phyloP scores from a whole-genome alignment of 805 yeast species.

The Hanseniaspora thailandica region DNA sequence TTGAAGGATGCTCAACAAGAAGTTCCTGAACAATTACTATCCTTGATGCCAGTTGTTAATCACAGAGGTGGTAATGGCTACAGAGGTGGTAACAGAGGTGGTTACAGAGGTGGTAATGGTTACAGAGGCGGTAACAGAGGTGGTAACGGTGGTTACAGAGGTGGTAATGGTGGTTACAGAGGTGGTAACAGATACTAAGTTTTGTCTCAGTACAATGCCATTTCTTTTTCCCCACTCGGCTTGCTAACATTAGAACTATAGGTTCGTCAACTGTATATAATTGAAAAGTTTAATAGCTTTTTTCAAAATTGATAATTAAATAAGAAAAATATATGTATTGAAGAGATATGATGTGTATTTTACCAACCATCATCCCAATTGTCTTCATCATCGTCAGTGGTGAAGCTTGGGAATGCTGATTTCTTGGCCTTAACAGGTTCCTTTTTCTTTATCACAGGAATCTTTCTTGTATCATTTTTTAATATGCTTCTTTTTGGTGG shows the following conservation, averaged over 20 bases:
- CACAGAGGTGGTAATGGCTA: conserved; percentile 43
- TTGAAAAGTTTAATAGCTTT: no score
- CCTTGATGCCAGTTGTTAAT: conserved; percentile 61
- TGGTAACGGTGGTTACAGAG: conserved; percentile 31
- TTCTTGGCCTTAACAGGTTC: conserved; percentile 3
- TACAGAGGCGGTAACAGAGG: conserved; percentile 30
- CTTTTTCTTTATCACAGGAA: conserved; percentile 16
- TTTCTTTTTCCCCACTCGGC: neutral
- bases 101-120: conserved; percentile 34
- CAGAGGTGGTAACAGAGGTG: conserved; percentile 36
- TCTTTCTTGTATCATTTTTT: conserved; percentile 1
- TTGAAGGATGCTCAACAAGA: conserved; percentile 91
- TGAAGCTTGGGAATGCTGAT: conserved; percentile 9
- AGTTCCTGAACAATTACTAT: conserved; percentile 67
- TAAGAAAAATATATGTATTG: neutral
- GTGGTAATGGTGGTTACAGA: conserved; percentile 31
- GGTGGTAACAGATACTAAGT: conserved; percentile 23
- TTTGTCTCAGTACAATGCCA: neutral
- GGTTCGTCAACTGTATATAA: neutral
- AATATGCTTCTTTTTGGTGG: neutral
- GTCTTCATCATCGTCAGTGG: conserved; percentile 17
- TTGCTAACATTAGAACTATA: neutral
- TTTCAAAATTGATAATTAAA: neutral
- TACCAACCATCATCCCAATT: conserved; percentile 25
- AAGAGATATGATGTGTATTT: neutral